Conservation (phyloP, 2,329 filamentous ascomycete species). For the Fusarium dimerum region DNA sequence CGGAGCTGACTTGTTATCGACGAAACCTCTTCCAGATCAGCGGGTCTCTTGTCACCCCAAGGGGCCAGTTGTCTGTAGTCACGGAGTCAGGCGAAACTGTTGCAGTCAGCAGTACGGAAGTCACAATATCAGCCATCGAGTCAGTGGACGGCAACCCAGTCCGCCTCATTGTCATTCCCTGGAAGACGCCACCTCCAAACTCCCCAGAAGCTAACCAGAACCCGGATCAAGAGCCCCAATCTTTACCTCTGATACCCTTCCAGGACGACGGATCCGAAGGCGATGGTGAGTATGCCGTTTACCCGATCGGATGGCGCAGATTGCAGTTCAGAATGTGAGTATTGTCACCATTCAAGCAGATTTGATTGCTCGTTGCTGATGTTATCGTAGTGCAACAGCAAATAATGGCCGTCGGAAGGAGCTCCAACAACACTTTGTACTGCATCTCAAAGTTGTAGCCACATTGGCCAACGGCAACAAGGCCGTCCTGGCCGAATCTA, state of each 20-base stretch:
- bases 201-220: constrained; percentile 65
- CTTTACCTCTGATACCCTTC: constrained; percentile 72
- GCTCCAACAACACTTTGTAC: constrained; percentile 91
- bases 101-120: constrained; percentile 78
- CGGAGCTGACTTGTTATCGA: constrained; percentile 92
- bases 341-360: neutral
- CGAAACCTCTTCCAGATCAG: constrained; percentile 96
- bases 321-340: constrained; percentile 83
- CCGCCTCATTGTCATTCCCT: constrained; percentile 93
- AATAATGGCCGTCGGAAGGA: constrained; percentile 96
- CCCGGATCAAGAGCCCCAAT: constrained; percentile 80
- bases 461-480: constrained; percentile 83
- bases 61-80: constrained; percentile 76
- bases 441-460: constrained; percentile 82
- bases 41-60: constrained; percentile 79
- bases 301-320: constrained; percentile 91
- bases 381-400: constrained; percentile 70
- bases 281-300: constrained; percentile 83
- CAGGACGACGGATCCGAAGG: constrained; percentile 59
- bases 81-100: constrained; percentile 83
- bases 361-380: constrained; percentile 9
- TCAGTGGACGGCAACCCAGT: constrained; percentile 91
- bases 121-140: constrained; percentile 89
- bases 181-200: constrained; percentile 90
- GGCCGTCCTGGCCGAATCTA: constrained; percentile 77